Evolutionary conservation across 768 basidiomycete genomes (phyloP).

Genomic region (Cystobasidiopsis lactophilus): DNA sequence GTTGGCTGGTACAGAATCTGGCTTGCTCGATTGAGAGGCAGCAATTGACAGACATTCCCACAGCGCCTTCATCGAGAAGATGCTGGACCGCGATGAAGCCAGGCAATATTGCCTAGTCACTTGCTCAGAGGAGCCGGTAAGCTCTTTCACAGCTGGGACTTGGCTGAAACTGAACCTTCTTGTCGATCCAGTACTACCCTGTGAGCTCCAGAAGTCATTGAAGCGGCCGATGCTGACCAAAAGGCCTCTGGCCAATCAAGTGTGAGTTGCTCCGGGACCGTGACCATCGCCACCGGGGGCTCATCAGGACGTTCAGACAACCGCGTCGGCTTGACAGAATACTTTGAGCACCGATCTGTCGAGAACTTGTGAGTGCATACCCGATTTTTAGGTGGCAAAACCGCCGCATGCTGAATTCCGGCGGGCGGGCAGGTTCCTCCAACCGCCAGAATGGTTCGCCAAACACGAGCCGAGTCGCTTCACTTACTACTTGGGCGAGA

Average conservation of each 20-base stretch:
- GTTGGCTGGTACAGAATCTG: too few species aligned
- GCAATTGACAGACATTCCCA: constrained; percentile 22
- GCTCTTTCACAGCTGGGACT: constrained; percentile 4
- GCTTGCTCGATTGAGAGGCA: too few species aligned
- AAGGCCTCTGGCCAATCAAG: too few species aligned
- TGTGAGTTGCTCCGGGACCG: too few species aligned
- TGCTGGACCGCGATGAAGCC: constrained; percentile 36
- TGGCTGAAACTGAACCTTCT: neutral
- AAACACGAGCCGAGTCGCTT: constrained; percentile 37
- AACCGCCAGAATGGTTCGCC: constrained; percentile 25
- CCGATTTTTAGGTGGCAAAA: too few species aligned
- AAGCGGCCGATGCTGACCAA: too few species aligned
- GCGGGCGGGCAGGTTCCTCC: constrained; percentile 32
- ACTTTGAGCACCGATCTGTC: constrained; percentile 39
- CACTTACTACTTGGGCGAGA: constrained; percentile 27
- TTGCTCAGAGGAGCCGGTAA: constrained; percentile 35
- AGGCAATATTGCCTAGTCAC: constrained; percentile 36
- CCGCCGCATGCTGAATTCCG: too few species aligned
- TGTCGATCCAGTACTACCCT: too few species aligned
- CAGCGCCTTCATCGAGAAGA: constrained; percentile 46
- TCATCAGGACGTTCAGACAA: constrained; percentile 14
- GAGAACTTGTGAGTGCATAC: too few species aligned
- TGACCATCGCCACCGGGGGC: too few species aligned
- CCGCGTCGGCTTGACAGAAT: constrained; percentile 28
- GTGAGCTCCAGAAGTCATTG: too few species aligned